Conservation (phyloP, 2,329 filamentous ascomycete species). For the Neophaeococcomyces aloes region DNA sequence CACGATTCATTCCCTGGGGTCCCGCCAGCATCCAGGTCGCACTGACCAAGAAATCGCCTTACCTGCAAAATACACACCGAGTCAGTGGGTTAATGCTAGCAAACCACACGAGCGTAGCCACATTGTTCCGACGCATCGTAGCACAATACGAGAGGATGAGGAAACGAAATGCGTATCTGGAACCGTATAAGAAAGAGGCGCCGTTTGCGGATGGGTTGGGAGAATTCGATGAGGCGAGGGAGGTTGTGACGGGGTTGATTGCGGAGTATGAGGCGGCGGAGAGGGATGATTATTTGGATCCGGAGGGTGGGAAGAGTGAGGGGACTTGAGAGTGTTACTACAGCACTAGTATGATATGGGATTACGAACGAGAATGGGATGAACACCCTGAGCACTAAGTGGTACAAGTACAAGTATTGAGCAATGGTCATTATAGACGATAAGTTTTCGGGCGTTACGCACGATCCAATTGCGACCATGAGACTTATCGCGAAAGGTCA, state of each 20-base stretch:
- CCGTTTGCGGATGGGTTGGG: constrained; percentile 84
- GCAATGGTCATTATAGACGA: too few relatives aligned
- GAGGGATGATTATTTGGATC: constrained; percentile 76
- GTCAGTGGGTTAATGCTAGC: constrained; percentile 96
- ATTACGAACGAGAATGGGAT: too few relatives aligned
- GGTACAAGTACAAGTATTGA: too few relatives aligned
- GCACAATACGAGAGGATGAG: constrained; percentile 86
- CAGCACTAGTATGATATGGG: too few relatives aligned
- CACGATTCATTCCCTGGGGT: constrained; percentile 97
- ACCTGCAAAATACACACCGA: constrained; percentile 84
- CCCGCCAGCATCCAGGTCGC: constrained; percentile 96
- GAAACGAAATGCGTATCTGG: constrained; percentile 93
- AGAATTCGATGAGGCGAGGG: constrained; percentile 89
- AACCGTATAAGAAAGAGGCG: constrained; percentile 89
- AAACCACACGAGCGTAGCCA: constrained; percentile 95
- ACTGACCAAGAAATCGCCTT: constrained; percentile 89
- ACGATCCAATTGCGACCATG: too few relatives aligned
- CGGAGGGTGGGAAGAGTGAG: constrained; percentile 37
- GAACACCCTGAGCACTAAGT: too few relatives aligned
- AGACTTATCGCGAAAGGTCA: too few relatives aligned
- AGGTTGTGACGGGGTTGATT: constrained; percentile 84
- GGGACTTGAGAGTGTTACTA: background rate
- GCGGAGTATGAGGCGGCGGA: constrained; percentile 94
- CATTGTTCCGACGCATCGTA: constrained; percentile 88
- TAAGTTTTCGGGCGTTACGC: too few relatives aligned